Percentiles rank a stretch among this genome's conserved stretches.
These are phyloP conservation scores for Pyricularia grisea DNA, from an alignment of 2,329 filamentous ascomycete species.

Conservation along the genomic window DNA sequence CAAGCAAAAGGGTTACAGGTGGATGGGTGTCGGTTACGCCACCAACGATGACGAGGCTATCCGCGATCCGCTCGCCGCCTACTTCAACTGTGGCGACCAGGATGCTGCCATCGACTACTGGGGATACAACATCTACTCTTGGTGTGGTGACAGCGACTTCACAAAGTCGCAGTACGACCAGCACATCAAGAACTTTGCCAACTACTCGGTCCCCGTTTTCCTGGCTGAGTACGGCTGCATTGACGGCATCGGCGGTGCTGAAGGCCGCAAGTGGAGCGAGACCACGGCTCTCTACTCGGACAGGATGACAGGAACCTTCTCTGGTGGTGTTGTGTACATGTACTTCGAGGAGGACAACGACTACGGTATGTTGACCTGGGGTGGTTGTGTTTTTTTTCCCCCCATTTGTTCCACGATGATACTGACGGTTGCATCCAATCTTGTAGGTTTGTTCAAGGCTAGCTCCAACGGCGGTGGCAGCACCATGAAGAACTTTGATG, in stretches of 20 bases:
- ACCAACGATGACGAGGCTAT: slow-evolving; percentile 87
- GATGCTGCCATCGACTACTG: slow-evolving; percentile 80
- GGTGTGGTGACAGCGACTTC: slow-evolving; percentile 84
- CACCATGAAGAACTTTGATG: slow-evolving; percentile 65
- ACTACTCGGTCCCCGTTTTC: slow-evolving; percentile 92
- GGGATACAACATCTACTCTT: slow-evolving; percentile 99
- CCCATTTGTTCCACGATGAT: too few species aligned
- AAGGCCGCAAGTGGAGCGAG: slow-evolving; percentile 74
- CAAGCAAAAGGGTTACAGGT: slow-evolving; percentile 66
- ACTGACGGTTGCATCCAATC: slow-evolving; percentile 14
- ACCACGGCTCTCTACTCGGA: slow-evolving; percentile 69
- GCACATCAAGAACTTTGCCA: slow-evolving; percentile 76
- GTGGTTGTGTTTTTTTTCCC: not conserved
- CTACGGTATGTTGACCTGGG: slow-evolving; percentile 49
- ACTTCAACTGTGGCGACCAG: slow-evolving; percentile 82
- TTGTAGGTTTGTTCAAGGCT: slow-evolving; percentile 56
- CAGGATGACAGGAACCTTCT: slow-evolving; percentile 81
- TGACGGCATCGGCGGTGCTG: slow-evolving; percentile 37
- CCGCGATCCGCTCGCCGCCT: slow-evolving; percentile 72
- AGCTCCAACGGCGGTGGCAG: slow-evolving; percentile 44
- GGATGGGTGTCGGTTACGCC: slow-evolving; percentile 86
- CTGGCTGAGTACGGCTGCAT: slow-evolving; percentile 99
- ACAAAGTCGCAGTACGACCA: slow-evolving; percentile 67
- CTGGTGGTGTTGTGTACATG: slow-evolving; percentile 97
- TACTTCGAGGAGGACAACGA: slow-evolving; percentile 89